These are phyloP conservation scores for Hansenula lynferdii DNA, from an alignment of 1,139 yeast genomes.

Conservation along the genomic window DNA sequence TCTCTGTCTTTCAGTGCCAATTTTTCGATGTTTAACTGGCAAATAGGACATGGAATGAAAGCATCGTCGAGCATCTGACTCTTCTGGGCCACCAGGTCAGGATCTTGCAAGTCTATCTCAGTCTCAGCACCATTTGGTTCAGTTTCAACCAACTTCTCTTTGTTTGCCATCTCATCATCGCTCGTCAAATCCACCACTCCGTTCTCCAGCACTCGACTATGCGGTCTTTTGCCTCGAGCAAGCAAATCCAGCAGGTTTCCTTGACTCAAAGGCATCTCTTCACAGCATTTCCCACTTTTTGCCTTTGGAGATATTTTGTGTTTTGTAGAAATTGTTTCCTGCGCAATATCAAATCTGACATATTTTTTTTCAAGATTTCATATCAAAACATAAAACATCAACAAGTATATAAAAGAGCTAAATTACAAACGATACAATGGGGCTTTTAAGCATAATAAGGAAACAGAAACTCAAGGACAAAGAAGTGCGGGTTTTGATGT, in stretches of 20 bases:
- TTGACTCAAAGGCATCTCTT: neutral
- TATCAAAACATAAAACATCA: neutral
- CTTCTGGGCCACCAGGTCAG: neutral
- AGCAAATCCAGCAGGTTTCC: neutral
- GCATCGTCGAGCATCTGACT: constrained; percentile 1
- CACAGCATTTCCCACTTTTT: neutral
- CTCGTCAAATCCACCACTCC: constrained; percentile 11
- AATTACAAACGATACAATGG: constrained; percentile 45
- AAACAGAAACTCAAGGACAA: constrained; percentile 79
- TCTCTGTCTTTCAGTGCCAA: constrained; percentile 39
- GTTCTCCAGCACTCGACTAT: too few relatives aligned
- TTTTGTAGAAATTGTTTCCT: neutral
- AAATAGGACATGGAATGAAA: constrained; percentile 43
- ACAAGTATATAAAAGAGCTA: neutral
- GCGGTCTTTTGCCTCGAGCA: neutral
- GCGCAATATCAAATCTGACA: neutral
- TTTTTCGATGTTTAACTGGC: constrained; percentile 32
- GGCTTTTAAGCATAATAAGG: constrained; percentile 72
- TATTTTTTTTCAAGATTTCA: too few relatives aligned
- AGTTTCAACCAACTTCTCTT: neutral
- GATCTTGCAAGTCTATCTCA: neutral
- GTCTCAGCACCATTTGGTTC: neutral
- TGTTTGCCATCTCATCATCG: constrained; percentile 5
- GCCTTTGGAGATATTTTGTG: too few relatives aligned
- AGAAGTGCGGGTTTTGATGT: constrained; percentile 67